Evolutionary conservation across 1,284 basidiomycete genomes (phyloP).

Genomic region (Papiliotrema nemorosa): DNA sequence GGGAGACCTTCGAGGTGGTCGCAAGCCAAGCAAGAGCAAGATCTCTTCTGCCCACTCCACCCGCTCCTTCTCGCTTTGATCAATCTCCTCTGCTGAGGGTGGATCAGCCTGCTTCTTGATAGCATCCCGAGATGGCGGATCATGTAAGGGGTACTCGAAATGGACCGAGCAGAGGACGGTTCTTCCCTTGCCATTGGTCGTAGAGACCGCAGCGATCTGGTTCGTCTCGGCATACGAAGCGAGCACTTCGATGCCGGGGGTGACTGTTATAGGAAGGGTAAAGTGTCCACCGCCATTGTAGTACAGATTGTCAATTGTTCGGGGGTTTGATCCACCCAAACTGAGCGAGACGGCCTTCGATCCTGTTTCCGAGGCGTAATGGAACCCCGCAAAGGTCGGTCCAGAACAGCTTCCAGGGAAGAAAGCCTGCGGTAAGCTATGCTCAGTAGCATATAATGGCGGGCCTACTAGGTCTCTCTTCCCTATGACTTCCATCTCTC

Average conservation of each 20-base stretch:
- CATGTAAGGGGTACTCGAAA: conserved; percentile 60
- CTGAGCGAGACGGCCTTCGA: conserved; percentile 46
- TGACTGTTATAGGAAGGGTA: conserved; percentile 34
- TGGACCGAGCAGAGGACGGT: conserved; percentile 62
- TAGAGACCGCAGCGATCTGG: conserved; percentile 55
- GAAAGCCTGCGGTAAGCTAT: conserved; percentile 49
- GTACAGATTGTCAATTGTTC: conserved; percentile 49
- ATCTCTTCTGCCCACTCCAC: conserved; percentile 41
- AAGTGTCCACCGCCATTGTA: conserved; percentile 60
- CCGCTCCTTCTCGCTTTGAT: conserved; percentile 40
- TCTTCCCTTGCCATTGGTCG: conserved; percentile 57
- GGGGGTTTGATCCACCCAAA: conserved; percentile 29
- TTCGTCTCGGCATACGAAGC: conserved; percentile 45
- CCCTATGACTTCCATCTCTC: conserved; percentile 53
- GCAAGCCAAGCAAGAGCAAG: conserved; percentile 33
- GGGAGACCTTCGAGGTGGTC: conserved; percentile 17
- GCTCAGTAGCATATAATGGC: not conserved
- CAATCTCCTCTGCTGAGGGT: conserved; percentile 28
- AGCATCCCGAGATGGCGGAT: conserved; percentile 51
- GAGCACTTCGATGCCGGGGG: conserved; percentile 43
- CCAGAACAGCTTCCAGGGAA: conserved; percentile 57
- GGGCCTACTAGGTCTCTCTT: conserved; percentile 52
- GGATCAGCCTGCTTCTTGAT: conserved; percentile 34
- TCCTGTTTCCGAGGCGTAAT: conserved; percentile 54
- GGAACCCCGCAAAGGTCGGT: conserved; percentile 58